Percentiles rank a stretch among this genome's conserved stretches.
Evolutionary conservation across 768 basidiomycete genomes (phyloP).

Genomic region (Termitomyces heimii): DNA sequence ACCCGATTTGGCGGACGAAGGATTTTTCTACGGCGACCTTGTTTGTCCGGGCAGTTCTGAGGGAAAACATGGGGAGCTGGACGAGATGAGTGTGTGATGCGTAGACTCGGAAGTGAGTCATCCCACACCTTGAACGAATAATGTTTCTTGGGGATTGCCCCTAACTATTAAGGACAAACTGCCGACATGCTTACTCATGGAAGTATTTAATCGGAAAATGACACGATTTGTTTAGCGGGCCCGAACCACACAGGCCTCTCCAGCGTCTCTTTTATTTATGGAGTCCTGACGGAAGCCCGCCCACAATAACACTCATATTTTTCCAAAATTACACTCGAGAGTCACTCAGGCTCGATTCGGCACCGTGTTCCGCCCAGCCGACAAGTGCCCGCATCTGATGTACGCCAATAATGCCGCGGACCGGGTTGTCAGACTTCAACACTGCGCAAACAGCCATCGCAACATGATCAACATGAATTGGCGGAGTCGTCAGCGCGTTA

Average conservation of each 20-base stretch:
- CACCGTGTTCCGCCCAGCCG: slow-evolving; percentile 42
- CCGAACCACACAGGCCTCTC: background rate
- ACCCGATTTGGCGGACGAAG: slow-evolving; percentile 19
- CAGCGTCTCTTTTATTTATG: background rate
- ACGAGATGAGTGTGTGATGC: background rate
- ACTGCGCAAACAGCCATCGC: slow-evolving; percentile 75
- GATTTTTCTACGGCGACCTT: slow-evolving; percentile 1
- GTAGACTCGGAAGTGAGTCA: background rate
- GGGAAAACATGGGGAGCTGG: slow-evolving; percentile 11
- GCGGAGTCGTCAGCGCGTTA: slow-evolving; percentile 76
- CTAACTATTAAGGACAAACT: background rate
- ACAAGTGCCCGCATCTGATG: slow-evolving; percentile 68
- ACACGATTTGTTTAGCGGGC: background rate
- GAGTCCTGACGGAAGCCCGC: background rate
- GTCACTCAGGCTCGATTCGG: background rate
- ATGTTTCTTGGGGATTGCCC: slow-evolving; percentile 8
- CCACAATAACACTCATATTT: background rate
- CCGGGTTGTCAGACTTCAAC: slow-evolving; percentile 40
- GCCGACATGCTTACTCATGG: background rate
- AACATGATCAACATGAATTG: slow-evolving; percentile 95
- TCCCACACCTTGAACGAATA: slow-evolving; percentile 11
- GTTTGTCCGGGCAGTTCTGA: slow-evolving; percentile 2
- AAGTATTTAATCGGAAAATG: background rate
- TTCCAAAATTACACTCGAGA: background rate
- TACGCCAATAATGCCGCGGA: slow-evolving; percentile 67